These are phyloP conservation scores for Rhypophila decipiens DNA, from an alignment of 495 filamentous ascomycete genomes.

Conservation along the genomic window DNA sequence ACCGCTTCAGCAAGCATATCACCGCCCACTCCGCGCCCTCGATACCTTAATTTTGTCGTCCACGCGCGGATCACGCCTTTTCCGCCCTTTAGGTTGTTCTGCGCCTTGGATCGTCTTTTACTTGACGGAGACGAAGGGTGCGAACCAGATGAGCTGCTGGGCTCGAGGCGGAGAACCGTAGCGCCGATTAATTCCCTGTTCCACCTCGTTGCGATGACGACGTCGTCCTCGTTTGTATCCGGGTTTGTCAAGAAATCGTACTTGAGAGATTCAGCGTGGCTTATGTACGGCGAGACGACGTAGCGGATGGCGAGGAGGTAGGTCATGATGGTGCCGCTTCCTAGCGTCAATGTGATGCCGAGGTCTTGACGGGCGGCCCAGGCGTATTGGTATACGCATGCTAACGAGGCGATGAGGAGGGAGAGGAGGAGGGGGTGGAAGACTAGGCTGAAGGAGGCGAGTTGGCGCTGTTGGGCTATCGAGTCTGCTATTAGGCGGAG, in stretches of 20 bases:
- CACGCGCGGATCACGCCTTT: slow-evolving; percentile 62
- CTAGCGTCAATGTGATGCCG: slow-evolving; percentile 28
- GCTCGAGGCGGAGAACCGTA: slow-evolving; percentile 37
- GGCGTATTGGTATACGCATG: slow-evolving; percentile 28
- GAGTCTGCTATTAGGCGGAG: slow-evolving; percentile 39
- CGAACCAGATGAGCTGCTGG: not conserved
- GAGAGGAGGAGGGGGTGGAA: slow-evolving; percentile 36
- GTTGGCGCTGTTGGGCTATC: slow-evolving; percentile 42
- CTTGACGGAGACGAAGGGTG: too few species aligned
- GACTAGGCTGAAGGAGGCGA: slow-evolving; percentile 27
- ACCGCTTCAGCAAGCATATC: slow-evolving; percentile 64
- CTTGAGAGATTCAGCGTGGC: slow-evolving; percentile 28
- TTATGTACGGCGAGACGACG: slow-evolving; percentile 33
- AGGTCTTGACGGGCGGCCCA: slow-evolving; percentile 24
- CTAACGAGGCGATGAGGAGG: slow-evolving; percentile 19
- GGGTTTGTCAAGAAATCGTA: slow-evolving; percentile 30
- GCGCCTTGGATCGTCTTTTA: too few species aligned
- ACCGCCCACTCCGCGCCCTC: slow-evolving; percentile 59
- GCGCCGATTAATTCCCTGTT: slow-evolving; percentile 36
- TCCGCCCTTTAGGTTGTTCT: slow-evolving; percentile 30
- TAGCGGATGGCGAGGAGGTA: slow-evolving; percentile 38
- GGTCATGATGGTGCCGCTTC: slow-evolving; percentile 29
- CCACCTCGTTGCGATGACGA: slow-evolving; percentile 35
- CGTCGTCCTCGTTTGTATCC: slow-evolving; percentile 30
- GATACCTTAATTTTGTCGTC: slow-evolving; percentile 63